Evolutionary conservation across 441 rosid genomes (phyloP).

Genomic region (Corymbia citriodora): DNA sequence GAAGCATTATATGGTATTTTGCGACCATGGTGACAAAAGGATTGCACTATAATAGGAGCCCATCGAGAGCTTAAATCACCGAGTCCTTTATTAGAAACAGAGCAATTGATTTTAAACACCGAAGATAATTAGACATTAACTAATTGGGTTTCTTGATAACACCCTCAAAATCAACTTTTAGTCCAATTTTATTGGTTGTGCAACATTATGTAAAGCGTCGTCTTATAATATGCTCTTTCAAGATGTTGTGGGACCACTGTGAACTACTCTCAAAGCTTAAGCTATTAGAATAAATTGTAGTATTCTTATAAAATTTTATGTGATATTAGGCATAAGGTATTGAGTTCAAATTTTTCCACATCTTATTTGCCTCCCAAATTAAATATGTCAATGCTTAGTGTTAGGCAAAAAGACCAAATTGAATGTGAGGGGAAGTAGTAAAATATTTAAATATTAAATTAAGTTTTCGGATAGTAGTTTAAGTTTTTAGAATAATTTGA

Average conservation of each 20-base stretch:
- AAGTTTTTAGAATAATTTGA: too few relatives aligned
- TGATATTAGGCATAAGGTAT: fast-evolving
- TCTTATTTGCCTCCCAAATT: too few relatives aligned
- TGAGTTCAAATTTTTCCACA: too few relatives aligned
- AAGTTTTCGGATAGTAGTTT: neutral
- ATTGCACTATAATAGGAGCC: neutral
- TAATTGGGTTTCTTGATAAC: too few relatives aligned
- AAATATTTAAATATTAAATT: too few relatives aligned
- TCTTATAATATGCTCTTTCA: neutral
- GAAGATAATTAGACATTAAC: neutral
- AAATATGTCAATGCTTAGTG: too few relatives aligned
- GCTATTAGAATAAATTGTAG: fast-evolving
- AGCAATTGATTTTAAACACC: too few relatives aligned
- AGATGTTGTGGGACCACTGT: neutral
- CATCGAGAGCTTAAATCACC: neutral
- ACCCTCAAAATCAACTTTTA: neutral
- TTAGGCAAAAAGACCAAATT: too few relatives aligned
- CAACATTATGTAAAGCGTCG: neutral
- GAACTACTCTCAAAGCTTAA: fast-evolving
- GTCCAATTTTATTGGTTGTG: neutral
- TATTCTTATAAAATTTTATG: too few relatives aligned
- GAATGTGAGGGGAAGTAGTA: neutral
- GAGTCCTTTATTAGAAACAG: too few relatives aligned
- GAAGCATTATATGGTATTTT: too few relatives aligned
- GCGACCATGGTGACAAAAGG: neutral